phyloP scores from a whole-genome alignment of 352 stramenopile genomes.

The Pythium phragmiticola region DNA sequence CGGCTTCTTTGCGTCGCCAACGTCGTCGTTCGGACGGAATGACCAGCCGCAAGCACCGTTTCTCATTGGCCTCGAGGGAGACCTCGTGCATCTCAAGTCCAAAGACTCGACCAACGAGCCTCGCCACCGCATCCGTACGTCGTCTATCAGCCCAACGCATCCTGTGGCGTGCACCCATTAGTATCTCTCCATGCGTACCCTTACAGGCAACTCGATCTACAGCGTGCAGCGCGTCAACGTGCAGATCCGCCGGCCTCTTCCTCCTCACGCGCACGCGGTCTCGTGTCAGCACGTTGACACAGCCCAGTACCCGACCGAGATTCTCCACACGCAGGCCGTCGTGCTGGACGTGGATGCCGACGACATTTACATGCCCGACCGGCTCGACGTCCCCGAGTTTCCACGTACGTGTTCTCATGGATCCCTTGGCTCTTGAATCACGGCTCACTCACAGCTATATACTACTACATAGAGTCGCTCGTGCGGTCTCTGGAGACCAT shows the following conservation, averaged over 20 bases:
- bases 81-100: conserved; percentile 44
- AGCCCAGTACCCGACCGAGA: conserved; percentile 36
- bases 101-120: conserved; percentile 44
- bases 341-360: conserved; percentile 72
- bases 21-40: conserved; percentile 1
- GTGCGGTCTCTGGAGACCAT: conserved; percentile 51
- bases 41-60: conserved; percentile 30
- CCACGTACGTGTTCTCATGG: conserved; percentile 34
- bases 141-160: background rate
- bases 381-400: conserved; percentile 62
- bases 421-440: background rate
- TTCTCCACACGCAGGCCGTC: conserved; percentile 48
- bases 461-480: conserved; percentile 39
- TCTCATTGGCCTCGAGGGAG: conserved; percentile 54
- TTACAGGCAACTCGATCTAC: conserved; percentile 65
- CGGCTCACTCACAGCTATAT: background rate
- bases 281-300: conserved; percentile 1
- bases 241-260: conserved; percentile 30
- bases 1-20: conserved; percentile 35
- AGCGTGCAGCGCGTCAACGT: conserved; percentile 57
- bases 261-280: conserved; percentile 2
- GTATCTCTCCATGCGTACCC: background rate
- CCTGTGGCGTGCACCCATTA: no score
- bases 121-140: conserved; percentile 61
- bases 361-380: conserved; percentile 65